These are phyloP conservation scores for Termitomyces sp. DNA, from an alignment of 768 basidiomycete species.

Conservation along the genomic window DNA sequence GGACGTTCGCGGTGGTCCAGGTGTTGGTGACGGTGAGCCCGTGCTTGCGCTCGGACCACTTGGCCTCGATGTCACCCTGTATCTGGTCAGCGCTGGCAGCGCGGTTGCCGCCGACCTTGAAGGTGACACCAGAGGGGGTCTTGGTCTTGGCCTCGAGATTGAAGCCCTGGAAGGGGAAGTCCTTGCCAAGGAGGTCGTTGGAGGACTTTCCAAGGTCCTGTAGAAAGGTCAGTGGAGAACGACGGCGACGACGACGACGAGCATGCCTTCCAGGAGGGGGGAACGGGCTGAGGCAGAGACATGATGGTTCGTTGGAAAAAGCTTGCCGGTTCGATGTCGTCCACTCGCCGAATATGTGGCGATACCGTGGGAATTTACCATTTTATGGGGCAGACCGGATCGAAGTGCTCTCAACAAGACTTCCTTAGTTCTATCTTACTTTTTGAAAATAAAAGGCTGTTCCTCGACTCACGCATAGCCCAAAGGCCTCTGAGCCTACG, in stretches of 20 bases:
- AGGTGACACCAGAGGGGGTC: slow-evolving; percentile 85
- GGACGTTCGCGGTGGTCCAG: slow-evolving; percentile 93
- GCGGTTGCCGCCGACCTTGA: slow-evolving; percentile 88
- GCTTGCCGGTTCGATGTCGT: slow-evolving; percentile 7
- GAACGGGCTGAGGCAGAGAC: slow-evolving; percentile 94
- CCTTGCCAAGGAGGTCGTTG: slow-evolving; percentile 90
- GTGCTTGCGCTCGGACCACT: slow-evolving; percentile 88
- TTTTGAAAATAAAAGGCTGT: too few relatives aligned
- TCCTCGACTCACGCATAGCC: too few relatives aligned
- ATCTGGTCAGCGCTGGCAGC: slow-evolving; percentile 75
- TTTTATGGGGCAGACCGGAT: slow-evolving; percentile 20
- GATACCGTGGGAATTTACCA: slow-evolving; percentile 20
- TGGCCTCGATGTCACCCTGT: slow-evolving; percentile 91
- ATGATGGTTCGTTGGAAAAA: slow-evolving; percentile 40
- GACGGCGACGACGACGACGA: neutral
- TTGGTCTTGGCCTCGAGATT: slow-evolving; percentile 86
- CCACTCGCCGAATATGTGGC: slow-evolving; percentile 20
- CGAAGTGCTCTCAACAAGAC: neutral
- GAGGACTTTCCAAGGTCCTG: slow-evolving; percentile 97
- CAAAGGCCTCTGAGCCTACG: too few relatives aligned
- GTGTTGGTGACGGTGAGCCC: slow-evolving; percentile 92
- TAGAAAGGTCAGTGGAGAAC: slow-evolving; percentile 10
- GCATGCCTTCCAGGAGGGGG: slow-evolving; percentile 92
- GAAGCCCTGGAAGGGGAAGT: slow-evolving; percentile 79
- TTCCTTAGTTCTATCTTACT: too few relatives aligned